Evolutionary conservation across 306 rosid genomes (phyloP).

Genomic region (Psophocarpus tetragonolobus): DNA sequence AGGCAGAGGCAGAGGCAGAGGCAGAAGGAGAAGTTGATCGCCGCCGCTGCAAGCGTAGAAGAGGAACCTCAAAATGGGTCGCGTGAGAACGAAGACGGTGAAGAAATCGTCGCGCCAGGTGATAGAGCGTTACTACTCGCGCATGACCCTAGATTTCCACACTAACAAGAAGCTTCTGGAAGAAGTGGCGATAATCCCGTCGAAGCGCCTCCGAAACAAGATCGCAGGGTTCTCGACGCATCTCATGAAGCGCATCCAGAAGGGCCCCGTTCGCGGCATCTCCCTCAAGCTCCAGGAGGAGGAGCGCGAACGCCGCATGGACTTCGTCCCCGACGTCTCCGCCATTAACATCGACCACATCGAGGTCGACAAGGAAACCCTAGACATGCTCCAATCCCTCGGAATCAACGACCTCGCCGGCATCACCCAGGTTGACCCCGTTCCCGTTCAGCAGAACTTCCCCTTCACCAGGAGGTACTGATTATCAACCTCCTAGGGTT

Average conservation of each 20-base stretch:
- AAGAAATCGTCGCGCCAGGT: slow-evolving; percentile 71
- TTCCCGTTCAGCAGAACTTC: slow-evolving; percentile 23
- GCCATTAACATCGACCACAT: slow-evolving; percentile 49
- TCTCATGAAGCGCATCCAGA: slow-evolving; percentile 62
- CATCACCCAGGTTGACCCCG: slow-evolving; percentile 39
- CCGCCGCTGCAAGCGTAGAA: no score
- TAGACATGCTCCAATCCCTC: slow-evolving; percentile 55
- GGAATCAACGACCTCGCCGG: slow-evolving; percentile 50
- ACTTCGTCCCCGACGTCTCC: slow-evolving; percentile 57
- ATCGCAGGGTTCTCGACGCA: slow-evolving; percentile 68
- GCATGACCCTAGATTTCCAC: slow-evolving; percentile 62
- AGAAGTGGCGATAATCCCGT: slow-evolving; percentile 57
- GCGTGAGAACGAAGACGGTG: slow-evolving; percentile 66
- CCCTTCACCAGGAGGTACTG: slow-evolving; percentile 49
- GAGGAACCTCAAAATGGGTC: slow-evolving; percentile 43
- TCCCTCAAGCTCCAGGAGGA: slow-evolving; percentile 70
- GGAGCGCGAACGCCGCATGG: slow-evolving; percentile 69
- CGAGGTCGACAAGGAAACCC: slow-evolving; percentile 62
- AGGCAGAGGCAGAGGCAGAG: background rate
- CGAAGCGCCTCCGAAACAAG: slow-evolving; percentile 65
- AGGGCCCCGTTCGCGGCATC: slow-evolving; percentile 64
- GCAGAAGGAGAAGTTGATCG: background rate
- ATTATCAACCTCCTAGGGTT: background rate
- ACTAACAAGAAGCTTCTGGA: slow-evolving; percentile 58
- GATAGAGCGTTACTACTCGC: slow-evolving; percentile 56